Evolutionary conservation across 1,284 basidiomycete genomes (phyloP).

Genomic region (Puccinia coronata): DNA sequence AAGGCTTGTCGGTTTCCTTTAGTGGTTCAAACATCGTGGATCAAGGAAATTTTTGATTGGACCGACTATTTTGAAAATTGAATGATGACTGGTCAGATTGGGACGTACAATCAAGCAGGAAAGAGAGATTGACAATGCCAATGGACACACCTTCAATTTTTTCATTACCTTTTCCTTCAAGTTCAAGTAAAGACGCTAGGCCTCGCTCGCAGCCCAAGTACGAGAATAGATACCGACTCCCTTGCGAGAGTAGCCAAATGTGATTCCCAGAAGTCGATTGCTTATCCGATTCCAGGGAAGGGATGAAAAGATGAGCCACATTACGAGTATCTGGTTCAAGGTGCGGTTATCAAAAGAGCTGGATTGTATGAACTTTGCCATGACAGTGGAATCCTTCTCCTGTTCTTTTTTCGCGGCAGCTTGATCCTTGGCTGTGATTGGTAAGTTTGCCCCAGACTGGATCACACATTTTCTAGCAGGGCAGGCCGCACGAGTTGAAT

Average conservation of each 20-base stretch:
- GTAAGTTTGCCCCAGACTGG: background rate
- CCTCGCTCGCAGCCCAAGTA: slow-evolving; percentile 4
- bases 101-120: background rate
- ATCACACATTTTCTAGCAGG: background rate
- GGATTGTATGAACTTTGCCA: too few species aligned
- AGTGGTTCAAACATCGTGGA: slow-evolving; percentile 26
- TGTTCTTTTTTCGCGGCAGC: background rate
- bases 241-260: background rate
- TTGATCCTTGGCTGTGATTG: background rate
- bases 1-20: slow-evolving; percentile 28
- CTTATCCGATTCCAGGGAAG: background rate
- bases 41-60: background rate
- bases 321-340: background rate
- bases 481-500: background rate
- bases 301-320: background rate
- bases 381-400: too few species aligned
- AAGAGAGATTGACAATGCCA: too few species aligned
- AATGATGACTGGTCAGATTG: background rate
- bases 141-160: too few species aligned
- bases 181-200: background rate
- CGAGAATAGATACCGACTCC: background rate
- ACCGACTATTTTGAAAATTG: background rate
- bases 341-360: background rate
- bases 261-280: background rate
- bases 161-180: background rate